Evolutionary conservation across 768 basidiomycete genomes (phyloP).

Genomic region (Vararia minispora): DNA sequence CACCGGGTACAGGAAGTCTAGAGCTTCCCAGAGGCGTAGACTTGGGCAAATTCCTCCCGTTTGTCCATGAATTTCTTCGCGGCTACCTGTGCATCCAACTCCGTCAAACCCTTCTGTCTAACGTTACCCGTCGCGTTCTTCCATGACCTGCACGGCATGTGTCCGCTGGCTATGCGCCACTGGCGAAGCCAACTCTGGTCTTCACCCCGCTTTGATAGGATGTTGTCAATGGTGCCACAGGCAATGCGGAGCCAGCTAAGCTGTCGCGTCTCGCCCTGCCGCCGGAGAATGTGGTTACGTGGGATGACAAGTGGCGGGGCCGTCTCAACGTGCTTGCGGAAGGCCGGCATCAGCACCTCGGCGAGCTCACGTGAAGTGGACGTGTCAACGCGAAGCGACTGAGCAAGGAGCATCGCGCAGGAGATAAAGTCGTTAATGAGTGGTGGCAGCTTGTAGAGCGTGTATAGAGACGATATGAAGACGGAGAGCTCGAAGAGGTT

Average conservation of each 20-base stretch:
- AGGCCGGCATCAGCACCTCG: constrained; percentile 28
- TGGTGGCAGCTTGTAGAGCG: constrained; percentile 41
- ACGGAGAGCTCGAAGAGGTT: constrained; percentile 39
- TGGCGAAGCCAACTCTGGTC: constrained; percentile 2
- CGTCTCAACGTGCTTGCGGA: constrained; percentile 23
- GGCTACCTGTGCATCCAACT: too few species aligned
- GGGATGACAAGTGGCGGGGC: constrained; percentile 9
- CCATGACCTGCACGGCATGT: constrained; percentile 1
- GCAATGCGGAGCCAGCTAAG: too few species aligned
- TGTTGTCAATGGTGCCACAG: constrained; percentile 11
- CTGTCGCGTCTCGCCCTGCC: too few species aligned
- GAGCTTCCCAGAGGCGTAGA: too few species aligned
- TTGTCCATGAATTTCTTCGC: too few species aligned
- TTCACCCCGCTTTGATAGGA: neutral
- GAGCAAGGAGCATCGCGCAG: constrained; percentile 43
- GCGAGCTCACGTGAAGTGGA: constrained; percentile 28
- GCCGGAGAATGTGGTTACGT: too few species aligned
- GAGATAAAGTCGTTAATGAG: constrained; percentile 44
- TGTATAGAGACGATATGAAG: constrained; percentile 40
- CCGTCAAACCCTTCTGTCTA: too few species aligned
- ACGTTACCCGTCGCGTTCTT: constrained; percentile 6
- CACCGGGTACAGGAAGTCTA: too few species aligned
- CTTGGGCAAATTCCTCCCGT: too few species aligned
- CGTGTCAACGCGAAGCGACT: constrained; percentile 37
- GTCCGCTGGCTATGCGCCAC: constrained; percentile 10